Base-by-base conservation (phyloP, 768 basidiomycete genomes). In the Lactarius akahatsu region DNA sequence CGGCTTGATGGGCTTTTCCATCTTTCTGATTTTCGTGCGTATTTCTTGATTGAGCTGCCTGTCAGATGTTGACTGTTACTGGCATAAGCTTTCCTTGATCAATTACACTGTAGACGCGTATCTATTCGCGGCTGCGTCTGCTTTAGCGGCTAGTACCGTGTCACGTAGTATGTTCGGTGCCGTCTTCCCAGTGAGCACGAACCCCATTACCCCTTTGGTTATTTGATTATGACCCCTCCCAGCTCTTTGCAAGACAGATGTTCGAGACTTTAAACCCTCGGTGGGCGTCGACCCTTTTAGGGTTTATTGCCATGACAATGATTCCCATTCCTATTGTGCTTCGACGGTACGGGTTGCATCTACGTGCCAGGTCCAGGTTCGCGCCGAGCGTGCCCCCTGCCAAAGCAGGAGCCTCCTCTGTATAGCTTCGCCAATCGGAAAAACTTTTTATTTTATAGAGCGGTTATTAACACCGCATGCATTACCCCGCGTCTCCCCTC, bases 41-140 rank as follows among this genome's bases (percentile, higher is more conserved):
- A 23, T 20, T 36, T 57, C 59, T 54, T 34, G 23, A 26, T 30
- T 11, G 30, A 13, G 7, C 28, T 57, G 56, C 15, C 30, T 13
- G 4, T 30, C 34, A 47, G 11, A 28, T 50, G 3, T 43, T 38
- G 20, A 43, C 32, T 32, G 4, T 15, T 60, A 13, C 34, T n/a
- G 6, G 30, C 28, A 16, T 41, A 13, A 86, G 86, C 71, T 86
- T 61, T 77, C 81, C 11, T 72, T 85, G 56, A 74, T 85, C 69
- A 87, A 85, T 68, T 89, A 89, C 70, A 81, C 86, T 41, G 82
- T 88, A 50, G 87, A 88, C 73, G 79, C 83, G 4, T 88, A 87
- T 70, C 74, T 85, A 26, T 73, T 78, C 64, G 77, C 81, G 5
- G 81, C 86, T 9, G 85, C 86, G 1, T 85, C 84, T 11, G 86